Conservation (phyloP, 78 protist species). For the Tieghemostelium lacteum region DNA sequence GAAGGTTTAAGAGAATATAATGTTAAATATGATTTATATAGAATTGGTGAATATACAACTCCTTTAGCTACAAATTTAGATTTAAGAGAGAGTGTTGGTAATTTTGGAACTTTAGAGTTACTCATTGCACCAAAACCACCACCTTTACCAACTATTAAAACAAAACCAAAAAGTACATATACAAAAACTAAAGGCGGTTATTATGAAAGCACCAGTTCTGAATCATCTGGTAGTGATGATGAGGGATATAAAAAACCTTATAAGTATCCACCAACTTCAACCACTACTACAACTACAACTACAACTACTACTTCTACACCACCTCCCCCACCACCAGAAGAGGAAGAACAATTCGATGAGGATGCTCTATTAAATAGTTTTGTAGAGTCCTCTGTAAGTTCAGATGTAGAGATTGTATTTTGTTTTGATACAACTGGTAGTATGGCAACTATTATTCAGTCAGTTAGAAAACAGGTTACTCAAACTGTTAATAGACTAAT, state of each 20-base stretch:
- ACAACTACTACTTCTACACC: not conserved
- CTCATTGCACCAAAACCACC: not conserved
- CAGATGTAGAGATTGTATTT: slow-evolving; percentile 79
- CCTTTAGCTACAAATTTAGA: not conserved
- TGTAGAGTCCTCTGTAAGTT: slow-evolving; percentile 48
- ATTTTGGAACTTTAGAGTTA: slow-evolving; percentile 15
- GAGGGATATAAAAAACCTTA: too few relatives aligned
- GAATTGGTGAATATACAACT: not conserved
- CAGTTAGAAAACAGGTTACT: slow-evolving; percentile 50
- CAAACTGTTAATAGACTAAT: slow-evolving; percentile 69
- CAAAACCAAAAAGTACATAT: not conserved
- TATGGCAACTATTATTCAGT: slow-evolving; percentile 25
- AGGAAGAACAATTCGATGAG: slow-evolving; percentile 24
- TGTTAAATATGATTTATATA: not conserved
- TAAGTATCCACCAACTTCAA: not conserved
- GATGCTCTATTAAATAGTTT: slow-evolving; percentile 57
- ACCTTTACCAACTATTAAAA: not conserved
- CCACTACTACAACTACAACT: not conserved
- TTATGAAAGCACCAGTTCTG: not conserved
- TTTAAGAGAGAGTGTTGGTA: slow-evolving; percentile 4
- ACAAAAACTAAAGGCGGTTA: too few relatives aligned
- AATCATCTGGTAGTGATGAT: not conserved
- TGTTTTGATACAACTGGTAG: slow-evolving; percentile 84
- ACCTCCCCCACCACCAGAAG: not conserved
- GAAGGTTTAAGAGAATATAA: not conserved